Conservation (phyloP, 805 yeast genomes). For the Starmerella kuoi region DNA sequence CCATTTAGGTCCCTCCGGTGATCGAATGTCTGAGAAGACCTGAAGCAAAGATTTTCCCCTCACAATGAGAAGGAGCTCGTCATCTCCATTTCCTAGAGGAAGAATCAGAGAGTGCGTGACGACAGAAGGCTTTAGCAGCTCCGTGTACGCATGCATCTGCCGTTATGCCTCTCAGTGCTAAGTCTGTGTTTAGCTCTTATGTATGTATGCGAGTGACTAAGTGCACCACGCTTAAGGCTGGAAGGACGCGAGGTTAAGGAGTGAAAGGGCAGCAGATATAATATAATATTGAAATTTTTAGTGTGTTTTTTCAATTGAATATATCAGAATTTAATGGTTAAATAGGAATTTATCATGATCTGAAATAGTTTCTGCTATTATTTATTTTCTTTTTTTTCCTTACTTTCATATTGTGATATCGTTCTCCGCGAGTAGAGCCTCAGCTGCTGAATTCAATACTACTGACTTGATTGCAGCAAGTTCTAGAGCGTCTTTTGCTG, state of each 20-base stretch:
- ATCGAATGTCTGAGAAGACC: slow-evolving; percentile 33
- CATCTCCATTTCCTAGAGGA: slow-evolving; percentile 28
- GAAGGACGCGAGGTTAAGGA: too few species aligned
- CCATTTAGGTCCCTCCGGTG: slow-evolving; percentile 29
- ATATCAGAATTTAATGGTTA: too few species aligned
- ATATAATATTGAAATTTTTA: too few species aligned
- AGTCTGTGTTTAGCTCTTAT: too few species aligned
- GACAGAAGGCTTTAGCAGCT: slow-evolving; percentile 62
- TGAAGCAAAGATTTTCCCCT: slow-evolving; percentile 55
- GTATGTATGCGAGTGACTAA: too few species aligned
- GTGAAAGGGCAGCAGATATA: too few species aligned
- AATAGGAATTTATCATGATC: too few species aligned
- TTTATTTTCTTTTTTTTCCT: too few species aligned
- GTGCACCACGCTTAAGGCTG: too few species aligned
- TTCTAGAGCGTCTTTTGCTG: neutral
- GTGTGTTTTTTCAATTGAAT: too few species aligned
- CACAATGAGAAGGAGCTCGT: slow-evolving; percentile 43
- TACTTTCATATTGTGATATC: neutral
- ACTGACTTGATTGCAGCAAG: neutral
- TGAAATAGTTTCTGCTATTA: too few species aligned
- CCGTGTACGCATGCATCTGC: slow-evolving; percentile 70
- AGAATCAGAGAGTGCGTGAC: slow-evolving; percentile 44
- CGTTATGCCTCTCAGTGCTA: too few species aligned
- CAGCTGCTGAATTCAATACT: slow-evolving; percentile 2
- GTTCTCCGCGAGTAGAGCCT: neutral